These are phyloP conservation scores for Canavalia gladiata DNA, from an alignment of 306 rosid species.

Conservation along the genomic window DNA sequence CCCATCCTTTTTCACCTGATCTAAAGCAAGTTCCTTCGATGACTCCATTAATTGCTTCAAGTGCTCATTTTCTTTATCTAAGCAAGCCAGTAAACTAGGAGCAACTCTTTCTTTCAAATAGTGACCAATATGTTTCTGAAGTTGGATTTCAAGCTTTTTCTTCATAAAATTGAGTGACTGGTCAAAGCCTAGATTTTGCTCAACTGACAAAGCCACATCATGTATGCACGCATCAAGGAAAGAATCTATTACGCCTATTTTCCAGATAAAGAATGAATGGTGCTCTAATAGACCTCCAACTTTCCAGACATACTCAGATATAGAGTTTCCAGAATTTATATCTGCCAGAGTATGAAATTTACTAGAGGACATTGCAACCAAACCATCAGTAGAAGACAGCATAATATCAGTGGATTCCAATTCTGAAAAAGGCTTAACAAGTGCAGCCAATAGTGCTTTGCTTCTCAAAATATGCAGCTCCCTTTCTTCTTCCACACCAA, in stretches of 20 bases:
- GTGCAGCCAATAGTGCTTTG: constrained; percentile 67
- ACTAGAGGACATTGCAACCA: constrained; percentile 56
- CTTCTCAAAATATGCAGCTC: constrained; percentile 65
- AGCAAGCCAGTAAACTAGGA: constrained; percentile 76
- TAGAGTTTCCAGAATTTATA: constrained; percentile 79
- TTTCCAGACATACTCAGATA: constrained; percentile 85
- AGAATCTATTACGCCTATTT: constrained; percentile 81
- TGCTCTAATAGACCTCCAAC: constrained; percentile 68
- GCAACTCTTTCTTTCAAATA: constrained; percentile 79
- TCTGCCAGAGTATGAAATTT: constrained; percentile 63
- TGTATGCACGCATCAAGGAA: constrained; percentile 87
- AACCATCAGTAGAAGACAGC: constrained; percentile 65
- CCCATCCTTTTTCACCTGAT: constrained; percentile 70
- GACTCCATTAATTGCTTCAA: constrained; percentile 74
- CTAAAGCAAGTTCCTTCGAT: constrained; percentile 60
- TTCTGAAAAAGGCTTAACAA: constrained; percentile 80
- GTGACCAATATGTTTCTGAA: constrained; percentile 72
- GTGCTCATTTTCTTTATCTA: constrained; percentile 78
- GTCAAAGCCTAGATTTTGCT: constrained; percentile 91
- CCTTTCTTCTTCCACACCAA: constrained; percentile 64
- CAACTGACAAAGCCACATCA: constrained; percentile 86
- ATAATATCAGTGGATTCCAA: constrained; percentile 75
- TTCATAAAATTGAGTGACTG: constrained; percentile 78
- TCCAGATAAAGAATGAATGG: constrained; percentile 92
- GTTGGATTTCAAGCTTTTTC: constrained; percentile 89